Evolutionary conservation across 1,284 basidiomycete species (phyloP).

Genomic region (Apiotrichum mycotoxinovorans): DNA sequence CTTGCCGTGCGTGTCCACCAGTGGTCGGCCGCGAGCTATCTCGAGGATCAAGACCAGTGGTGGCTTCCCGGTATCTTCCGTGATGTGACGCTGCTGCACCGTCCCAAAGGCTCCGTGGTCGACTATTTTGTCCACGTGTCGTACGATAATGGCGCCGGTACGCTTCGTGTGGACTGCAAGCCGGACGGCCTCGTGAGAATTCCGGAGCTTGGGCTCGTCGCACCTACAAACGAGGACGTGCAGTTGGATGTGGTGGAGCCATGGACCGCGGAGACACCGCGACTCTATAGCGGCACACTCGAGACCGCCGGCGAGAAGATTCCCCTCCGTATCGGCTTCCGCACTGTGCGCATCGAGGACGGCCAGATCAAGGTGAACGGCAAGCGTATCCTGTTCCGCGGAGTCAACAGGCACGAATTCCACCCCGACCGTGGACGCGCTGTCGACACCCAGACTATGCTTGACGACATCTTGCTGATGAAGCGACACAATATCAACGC

Average conservation of each 20-base stretch:
- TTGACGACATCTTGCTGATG: constrained; percentile 25
- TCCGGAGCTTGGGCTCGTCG: constrained; percentile 24
- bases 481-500: constrained; percentile 32
- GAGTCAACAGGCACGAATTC: constrained; percentile 33
- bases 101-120: constrained; percentile 11
- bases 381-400: constrained; percentile 20
- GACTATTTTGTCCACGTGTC: constrained; percentile 23
- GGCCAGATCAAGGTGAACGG: constrained; percentile 27
- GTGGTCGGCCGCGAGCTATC: constrained; percentile 22
- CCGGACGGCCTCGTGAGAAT: constrained; percentile 14
- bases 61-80: constrained; percentile 31
- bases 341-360: constrained; percentile 20
- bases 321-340: constrained; percentile 24
- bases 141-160: constrained; percentile 20
- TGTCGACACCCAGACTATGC: constrained; percentile 19
- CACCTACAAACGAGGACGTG: constrained; percentile 5
- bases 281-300: constrained; percentile 12
- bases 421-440: constrained; percentile 22
- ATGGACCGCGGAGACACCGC: constrained; percentile 27
- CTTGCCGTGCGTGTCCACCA: constrained; percentile 24
- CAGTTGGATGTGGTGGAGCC: constrained; percentile 9
- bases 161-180: constrained; percentile 21
- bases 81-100: constrained; percentile 23
- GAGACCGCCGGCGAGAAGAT: background rate
- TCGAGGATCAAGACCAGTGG: constrained; percentile 32